Evolutionary conservation across 176 grass and related monocot genomes (phyloP).

Genomic region (Raddia distichophylla): DNA sequence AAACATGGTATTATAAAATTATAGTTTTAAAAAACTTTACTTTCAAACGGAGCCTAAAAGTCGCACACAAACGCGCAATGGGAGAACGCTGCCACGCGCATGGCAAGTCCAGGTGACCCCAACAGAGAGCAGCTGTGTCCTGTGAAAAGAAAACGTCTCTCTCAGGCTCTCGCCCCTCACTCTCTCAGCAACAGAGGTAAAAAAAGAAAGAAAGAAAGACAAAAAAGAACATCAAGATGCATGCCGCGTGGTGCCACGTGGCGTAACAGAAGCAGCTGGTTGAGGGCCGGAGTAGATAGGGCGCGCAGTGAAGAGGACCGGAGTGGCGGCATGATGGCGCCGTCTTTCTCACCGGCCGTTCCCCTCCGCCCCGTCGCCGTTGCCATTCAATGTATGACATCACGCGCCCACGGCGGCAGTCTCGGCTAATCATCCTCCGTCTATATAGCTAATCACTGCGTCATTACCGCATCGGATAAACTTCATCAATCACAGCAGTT

Average conservation of each 20-base stretch:
- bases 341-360: slow-evolving; percentile 38
- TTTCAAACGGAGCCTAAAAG: too few species aligned
- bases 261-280: background rate
- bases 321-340: background rate
- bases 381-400: slow-evolving; percentile 29
- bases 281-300: background rate
- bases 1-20: too few species aligned
- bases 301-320: background rate
- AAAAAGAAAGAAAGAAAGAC: background rate
- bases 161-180: background rate
- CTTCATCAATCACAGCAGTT: too few species aligned
- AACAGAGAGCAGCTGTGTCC: background rate
- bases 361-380: background rate
- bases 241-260: slow-evolving; percentile 20
- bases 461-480: background rate
- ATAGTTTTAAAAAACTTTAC: too few species aligned
- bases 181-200: background rate
- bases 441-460: background rate
- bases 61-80: too few species aligned
- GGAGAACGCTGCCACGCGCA: background rate
- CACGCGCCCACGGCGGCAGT: background rate
- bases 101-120: background rate
- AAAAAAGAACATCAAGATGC: background rate
- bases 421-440: too few species aligned
- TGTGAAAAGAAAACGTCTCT: background rate